Base-by-base conservation (phyloP, 1,284 basidiomycete genomes). In the Ceratobasidium theobromae region DNA sequence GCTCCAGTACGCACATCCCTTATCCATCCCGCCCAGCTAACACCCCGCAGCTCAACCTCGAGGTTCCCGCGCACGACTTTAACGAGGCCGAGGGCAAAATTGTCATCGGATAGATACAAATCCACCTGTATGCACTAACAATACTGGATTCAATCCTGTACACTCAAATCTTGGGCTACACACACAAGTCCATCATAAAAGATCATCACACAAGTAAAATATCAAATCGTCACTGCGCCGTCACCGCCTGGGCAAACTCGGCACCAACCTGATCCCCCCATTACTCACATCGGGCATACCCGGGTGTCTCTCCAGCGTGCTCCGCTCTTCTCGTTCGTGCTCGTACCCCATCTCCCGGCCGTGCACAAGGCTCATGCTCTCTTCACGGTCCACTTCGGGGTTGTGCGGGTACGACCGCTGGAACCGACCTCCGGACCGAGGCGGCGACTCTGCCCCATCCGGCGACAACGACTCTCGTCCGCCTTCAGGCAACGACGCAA, bases 81-180 rank as follows among this genome's bases (percentile, higher is more conserved):
- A 88, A 88, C 75, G 93, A 95, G 48, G 90, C 79, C 57, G 92
- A 93, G 71, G 86, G 85, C 74, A 96, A 98, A 82, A 82, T 98
- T 72, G 77, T 95, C 76, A 86, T 98, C 76, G 95, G 96, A 84
- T 98, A 65, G 51, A 65, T 21, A 8, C 18, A 45, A 14, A 8
- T 16, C 9, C 16, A n/a, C n/a, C n/a, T n/a, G n/a, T n/a, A n/a
- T n/a, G n/a, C n/a, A n/a, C n/a, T n/a, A n/a, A n/a, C n/a, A n/a
- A n/a, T n/a, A n/a, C n/a, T n/a, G n/a, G n/a, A n/a, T n/a, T n/a
- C n/a, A 45, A 45, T 21, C 43, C 43, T 45, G 43, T 45, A 45
- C 18, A n/a, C 43, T 11, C 43, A 45, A 8, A 21, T 45, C 6
- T 45, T 8, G 9, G 18, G 9, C 9, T n/a, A 45, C 18, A 45